Conservation (phyloP, 164 flowering plant genomes). For the Liquidambar formosana region DNA sequence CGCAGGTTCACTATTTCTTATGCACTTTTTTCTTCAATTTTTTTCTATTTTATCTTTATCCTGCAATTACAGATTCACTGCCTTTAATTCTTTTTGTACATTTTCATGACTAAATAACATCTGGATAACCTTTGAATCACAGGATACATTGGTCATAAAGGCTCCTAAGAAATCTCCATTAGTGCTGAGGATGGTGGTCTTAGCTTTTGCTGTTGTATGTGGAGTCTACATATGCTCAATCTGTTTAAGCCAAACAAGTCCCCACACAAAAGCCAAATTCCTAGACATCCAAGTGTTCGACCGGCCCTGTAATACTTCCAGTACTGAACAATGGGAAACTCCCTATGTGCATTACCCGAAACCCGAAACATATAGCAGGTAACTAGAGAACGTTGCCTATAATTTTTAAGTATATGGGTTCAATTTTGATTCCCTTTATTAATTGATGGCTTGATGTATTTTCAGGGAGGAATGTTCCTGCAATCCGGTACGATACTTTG, state of each 20-base stretch:
- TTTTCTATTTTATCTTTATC: not conserved
- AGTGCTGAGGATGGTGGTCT: slow-evolving; percentile 43
- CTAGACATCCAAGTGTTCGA: slow-evolving; percentile 24
- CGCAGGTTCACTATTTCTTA: slow-evolving; percentile 2
- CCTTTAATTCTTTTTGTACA: not conserved
- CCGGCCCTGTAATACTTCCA: slow-evolving; percentile 28
- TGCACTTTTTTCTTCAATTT: not conserved
- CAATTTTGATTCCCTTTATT: not conserved
- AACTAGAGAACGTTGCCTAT: not conserved
- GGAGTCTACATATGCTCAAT: slow-evolving; percentile 57
- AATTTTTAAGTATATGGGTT: not conserved
- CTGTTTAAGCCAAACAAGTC: slow-evolving; percentile 45
- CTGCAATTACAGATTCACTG: not conserved
- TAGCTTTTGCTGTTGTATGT: slow-evolving; percentile 48
- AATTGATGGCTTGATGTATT: slow-evolving; percentile 11
- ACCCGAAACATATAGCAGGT: slow-evolving; percentile 62
- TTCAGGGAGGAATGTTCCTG: slow-evolving; percentile 53
- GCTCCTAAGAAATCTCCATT: slow-evolving; percentile 53
- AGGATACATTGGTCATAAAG: slow-evolving; percentile 48
- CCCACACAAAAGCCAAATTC: slow-evolving; percentile 13
- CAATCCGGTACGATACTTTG: slow-evolving; percentile 52
- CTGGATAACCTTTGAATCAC: slow-evolving; percentile 18
- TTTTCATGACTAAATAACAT: not conserved
- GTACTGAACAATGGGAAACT: slow-evolving; percentile 31
- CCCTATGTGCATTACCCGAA: slow-evolving; percentile 61